Evolutionary conservation across 1,139 yeast species (phyloP).

Genomic region (Yamadazyma kanchanaburiensis): DNA sequence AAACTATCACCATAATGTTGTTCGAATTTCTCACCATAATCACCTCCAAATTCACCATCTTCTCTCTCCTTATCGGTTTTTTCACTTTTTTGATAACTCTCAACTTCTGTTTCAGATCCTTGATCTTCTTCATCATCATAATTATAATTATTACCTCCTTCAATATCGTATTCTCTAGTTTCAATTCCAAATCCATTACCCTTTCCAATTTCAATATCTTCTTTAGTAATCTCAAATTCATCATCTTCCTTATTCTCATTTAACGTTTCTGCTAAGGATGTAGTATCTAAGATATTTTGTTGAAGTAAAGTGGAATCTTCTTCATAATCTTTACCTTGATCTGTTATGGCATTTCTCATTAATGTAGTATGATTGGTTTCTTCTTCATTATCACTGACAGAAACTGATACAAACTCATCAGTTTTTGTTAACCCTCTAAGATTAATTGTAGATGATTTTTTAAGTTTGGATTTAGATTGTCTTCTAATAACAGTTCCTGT

Average conservation of each 20-base stretch:
- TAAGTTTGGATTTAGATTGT: constrained; percentile 12
- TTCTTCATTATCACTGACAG: constrained; percentile 19
- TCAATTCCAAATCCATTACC: too few species aligned
- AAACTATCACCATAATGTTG: too few species aligned
- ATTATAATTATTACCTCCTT: background rate
- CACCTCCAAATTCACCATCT: too few species aligned
- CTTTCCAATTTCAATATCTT: too few species aligned
- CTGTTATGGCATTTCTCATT: constrained; percentile 12
- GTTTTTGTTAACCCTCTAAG: constrained; percentile 30
- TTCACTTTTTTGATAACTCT: too few species aligned
- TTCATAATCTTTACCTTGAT: constrained; percentile 3
- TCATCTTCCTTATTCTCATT: constrained; percentile 3
- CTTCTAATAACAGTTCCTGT: constrained; percentile 5
- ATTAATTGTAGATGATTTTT: constrained; percentile 23
- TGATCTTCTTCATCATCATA: constrained; percentile 2
- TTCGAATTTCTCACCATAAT: too few species aligned
- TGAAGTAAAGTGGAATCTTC: constrained; percentile 1
- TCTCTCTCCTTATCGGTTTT: too few species aligned
- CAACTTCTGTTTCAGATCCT: constrained; percentile 1
- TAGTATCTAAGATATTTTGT: constrained; percentile 9
- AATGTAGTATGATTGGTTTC: constrained; percentile 14
- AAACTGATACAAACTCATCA: constrained; percentile 23
- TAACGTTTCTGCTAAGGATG: constrained; percentile 9
- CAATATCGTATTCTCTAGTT: too few species aligned
- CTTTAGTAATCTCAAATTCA: constrained; percentile 5